Conservation (phyloP, 441 rosid genomes). For the Sinapis alba region DNA sequence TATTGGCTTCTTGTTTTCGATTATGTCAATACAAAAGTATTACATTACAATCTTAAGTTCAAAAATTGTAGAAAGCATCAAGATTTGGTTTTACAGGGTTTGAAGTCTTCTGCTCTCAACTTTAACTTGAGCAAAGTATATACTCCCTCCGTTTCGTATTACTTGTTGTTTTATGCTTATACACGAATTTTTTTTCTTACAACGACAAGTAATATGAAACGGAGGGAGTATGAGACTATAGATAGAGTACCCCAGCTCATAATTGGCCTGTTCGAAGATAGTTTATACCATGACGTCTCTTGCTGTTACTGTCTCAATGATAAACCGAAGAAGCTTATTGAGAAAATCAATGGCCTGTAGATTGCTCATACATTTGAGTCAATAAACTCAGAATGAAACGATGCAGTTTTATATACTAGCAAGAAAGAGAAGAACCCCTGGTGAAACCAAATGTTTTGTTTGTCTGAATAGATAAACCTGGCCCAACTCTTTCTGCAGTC, state of each 20-base stretch:
- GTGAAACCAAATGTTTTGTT: slow-evolving; percentile 87
- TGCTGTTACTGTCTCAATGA: slow-evolving; percentile 91
- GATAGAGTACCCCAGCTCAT: neutral
- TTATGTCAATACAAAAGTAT: neutral
- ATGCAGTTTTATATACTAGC: neutral
- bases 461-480: slow-evolving; percentile 74
- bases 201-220: too few relatives aligned
- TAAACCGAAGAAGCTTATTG: slow-evolving; percentile 78
- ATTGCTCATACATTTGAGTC: slow-evolving; percentile 3
- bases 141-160: too few relatives aligned
- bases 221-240: too few relatives aligned
- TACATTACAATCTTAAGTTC: neutral
- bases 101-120: slow-evolving; percentile 80
- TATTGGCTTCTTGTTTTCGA: neutral
- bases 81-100: slow-evolving; percentile 32
- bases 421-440: slow-evolving; percentile 50
- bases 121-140: slow-evolving; percentile 67
- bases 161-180: too few relatives aligned
- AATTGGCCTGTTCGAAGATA: too few relatives aligned
- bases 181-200: too few relatives aligned
- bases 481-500: too few relatives aligned
- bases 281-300: slow-evolving; percentile 86
- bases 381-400: neutral
- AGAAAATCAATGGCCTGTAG: slow-evolving; percentile 85
- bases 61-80: neutral